Conservation (phyloP, 75 land plant genomes). For the Selaginella tamariscina region DNA sequence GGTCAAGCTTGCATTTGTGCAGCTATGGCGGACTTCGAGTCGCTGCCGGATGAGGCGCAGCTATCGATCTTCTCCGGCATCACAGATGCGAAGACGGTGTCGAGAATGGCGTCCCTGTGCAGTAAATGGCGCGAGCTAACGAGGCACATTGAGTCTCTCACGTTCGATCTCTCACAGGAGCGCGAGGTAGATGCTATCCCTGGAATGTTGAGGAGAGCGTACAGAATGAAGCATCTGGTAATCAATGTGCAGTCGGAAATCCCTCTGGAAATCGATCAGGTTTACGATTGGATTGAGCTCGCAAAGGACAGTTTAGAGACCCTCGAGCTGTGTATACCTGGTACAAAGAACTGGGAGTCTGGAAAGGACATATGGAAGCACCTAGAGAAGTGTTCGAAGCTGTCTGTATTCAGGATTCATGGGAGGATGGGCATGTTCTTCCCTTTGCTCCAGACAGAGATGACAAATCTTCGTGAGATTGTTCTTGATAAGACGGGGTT, state of each 20-base stretch:
- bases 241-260: too few species aligned
- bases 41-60: neutral
- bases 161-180: neutral
- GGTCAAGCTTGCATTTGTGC: too few species aligned
- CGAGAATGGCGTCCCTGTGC: neutral
- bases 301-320: neutral
- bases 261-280: neutral
- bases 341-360: neutral
- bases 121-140: neutral
- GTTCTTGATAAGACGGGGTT: neutral
- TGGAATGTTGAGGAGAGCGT: neutral
- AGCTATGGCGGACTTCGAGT: neutral
- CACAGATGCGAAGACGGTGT: neutral
- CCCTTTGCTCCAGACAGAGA: neutral
- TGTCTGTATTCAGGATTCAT: neutral
- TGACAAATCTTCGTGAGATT: neutral
- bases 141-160: neutral
- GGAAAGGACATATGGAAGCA: neutral
- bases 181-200: neutral
- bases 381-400: neutral
- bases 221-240: neutral
- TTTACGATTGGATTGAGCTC: neutral
- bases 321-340: neutral
- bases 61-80: neutral
- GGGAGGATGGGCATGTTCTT: neutral